These are phyloP conservation scores for Candida pseudoviswanathii DNA, from an alignment of 1,139 yeast species.

Conservation along the genomic window DNA sequence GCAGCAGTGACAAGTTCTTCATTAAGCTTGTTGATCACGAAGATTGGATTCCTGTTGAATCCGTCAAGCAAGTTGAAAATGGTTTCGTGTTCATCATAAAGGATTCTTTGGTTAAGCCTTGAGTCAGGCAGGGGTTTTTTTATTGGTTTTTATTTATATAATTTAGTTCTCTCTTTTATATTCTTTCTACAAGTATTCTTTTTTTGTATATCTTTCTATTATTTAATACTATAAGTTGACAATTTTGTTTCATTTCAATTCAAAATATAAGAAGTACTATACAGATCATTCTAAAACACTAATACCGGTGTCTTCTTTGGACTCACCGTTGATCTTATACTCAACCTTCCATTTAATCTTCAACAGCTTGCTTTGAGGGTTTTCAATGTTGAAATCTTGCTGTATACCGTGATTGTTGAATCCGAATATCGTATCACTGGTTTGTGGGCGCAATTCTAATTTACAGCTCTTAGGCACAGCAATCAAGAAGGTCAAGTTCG, in stretches of 20 bases:
- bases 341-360: constrained; percentile 84
- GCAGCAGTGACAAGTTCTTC: constrained; percentile 34
- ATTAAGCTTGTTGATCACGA: constrained; percentile 30
- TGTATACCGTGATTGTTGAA: constrained; percentile 55
- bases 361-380: constrained; percentile 49
- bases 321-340: constrained; percentile 51
- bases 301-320: constrained; percentile 61
- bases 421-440: constrained; percentile 56
- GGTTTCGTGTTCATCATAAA: constrained; percentile 60
- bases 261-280: not conserved
- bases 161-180: too few relatives aligned
- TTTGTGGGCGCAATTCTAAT: constrained; percentile 69
- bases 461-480: constrained; percentile 82
- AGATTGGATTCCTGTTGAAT: constrained; percentile 39
- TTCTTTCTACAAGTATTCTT: too few relatives aligned
- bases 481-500: constrained; percentile 63
- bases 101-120: constrained; percentile 38
- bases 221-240: too few relatives aligned
- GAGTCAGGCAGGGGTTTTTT: constrained; percentile 2
- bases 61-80: constrained; percentile 53
- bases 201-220: too few relatives aligned
- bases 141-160: not conserved
- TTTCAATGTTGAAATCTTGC: constrained; percentile 63
- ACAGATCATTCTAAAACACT: constrained; percentile 25
- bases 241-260: too few relatives aligned